Evolutionary conservation across 805 yeast genomes (phyloP), one percentile per base, ranked within the genome.

Genomic region (Cyberlindnera meyerae): DNA sequence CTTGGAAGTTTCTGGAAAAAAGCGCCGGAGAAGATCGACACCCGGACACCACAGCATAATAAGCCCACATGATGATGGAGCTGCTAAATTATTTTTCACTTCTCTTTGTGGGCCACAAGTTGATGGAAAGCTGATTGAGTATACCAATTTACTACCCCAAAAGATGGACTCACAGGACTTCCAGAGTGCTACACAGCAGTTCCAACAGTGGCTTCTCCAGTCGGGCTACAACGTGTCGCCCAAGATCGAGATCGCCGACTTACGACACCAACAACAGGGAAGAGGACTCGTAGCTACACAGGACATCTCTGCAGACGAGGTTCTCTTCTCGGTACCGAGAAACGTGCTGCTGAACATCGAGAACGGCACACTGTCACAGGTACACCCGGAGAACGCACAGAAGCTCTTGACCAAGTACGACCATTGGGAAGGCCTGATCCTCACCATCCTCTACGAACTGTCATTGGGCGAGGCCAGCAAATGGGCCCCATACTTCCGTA

Each of bases 361-460:
- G 13, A 81, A 78, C 8, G 73, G 80, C 20, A 56, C 73, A 1
- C 55, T 81, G 14, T 37, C 63, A 0, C 29, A 48, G 9, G 57
- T 64, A 12, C 51, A 44, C 24, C 38, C 37, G 3, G 65, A 60
- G 6, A 62, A 57, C 24, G 65, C 43, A 25, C 65, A 56, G 2
- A 54, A 52, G 29, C 47, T 65, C 1, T 51, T 79, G 31, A 59
- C 62, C 3, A 52, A 56, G 1, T 63, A 77, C 33, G 71, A 70
- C 33, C 82, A 79, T 31, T 90, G 97, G 97, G 82, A 83, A 38
- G 75, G 82, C 1, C 62, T 93, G 41, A 79, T 89, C 29, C 54
- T 86, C 27, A 69, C 79, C 13, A 65, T 90, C 45, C 62, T 80
- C 33, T 80, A 77, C 49, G 94, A 84, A 49, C 54, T 70, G 34